phyloP scores from a whole-genome alignment of 2,329 filamentous ascomycete species.

The Fusarium nygamai region DNA sequence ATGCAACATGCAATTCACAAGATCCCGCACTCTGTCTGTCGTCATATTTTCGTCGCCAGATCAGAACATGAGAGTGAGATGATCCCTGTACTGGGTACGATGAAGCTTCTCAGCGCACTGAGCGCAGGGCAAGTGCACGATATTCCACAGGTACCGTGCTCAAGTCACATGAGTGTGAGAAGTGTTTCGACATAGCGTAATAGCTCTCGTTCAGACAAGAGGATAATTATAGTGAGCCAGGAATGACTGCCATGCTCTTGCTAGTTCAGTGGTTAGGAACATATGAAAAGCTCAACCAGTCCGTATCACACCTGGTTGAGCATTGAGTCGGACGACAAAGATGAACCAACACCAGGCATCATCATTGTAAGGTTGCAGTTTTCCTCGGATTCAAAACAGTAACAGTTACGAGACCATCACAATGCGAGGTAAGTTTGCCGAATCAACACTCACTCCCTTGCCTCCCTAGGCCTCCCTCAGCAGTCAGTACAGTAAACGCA shows the following conservation, averaged over 20 bases:
- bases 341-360: slow-evolving; percentile 7
- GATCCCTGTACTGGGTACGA: slow-evolving; percentile 1
- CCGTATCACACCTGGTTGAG: not conserved
- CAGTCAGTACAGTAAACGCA: slow-evolving; percentile 6
- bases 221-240: not conserved
- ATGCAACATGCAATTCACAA: slow-evolving; percentile 7
- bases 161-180: not conserved
- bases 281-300: not conserved
- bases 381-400: slow-evolving; percentile 1
- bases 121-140: not conserved
- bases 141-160: not conserved
- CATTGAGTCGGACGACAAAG: not conserved
- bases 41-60: slow-evolving; percentile 19
- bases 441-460: slow-evolving; percentile 25
- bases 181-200: not conserved
- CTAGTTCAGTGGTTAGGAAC: not conserved
- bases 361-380: slow-evolving; percentile 1
- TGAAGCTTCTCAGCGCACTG: not conserved
- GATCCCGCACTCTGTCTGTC: slow-evolving; percentile 15
- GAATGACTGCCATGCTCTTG: not conserved
- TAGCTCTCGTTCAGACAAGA: not conserved
- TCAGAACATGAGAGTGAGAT: slow-evolving; percentile 8
- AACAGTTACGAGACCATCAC: not conserved
- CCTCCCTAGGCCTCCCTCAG: slow-evolving; percentile 12
- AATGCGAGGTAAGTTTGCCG: slow-evolving; percentile 1